Conservation (phyloP, 1,139 yeast species). For the Eremothecium gossypii region DNA sequence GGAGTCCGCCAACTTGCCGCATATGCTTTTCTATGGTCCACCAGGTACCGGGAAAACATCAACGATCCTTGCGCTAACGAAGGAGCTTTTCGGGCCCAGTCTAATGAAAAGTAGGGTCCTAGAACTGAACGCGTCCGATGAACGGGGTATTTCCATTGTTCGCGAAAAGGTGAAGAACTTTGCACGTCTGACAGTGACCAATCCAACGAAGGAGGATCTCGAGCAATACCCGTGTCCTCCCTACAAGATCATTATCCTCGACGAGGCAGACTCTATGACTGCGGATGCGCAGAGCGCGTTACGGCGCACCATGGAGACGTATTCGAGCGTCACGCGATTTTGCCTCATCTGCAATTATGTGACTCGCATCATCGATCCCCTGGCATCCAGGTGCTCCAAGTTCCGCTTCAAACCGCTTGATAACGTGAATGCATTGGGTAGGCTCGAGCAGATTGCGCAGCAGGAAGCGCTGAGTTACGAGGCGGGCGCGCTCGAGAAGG, state of each 20-base stretch:
- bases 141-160: conserved; percentile 88
- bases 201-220: conserved; percentile 59
- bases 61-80: conserved; percentile 80
- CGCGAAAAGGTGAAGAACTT: conserved; percentile 87
- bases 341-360: conserved; percentile 93
- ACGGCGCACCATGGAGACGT: conserved; percentile 93
- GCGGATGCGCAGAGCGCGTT: conserved; percentile 93
- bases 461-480: conserved; percentile 41
- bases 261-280: conserved; percentile 99
- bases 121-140: conserved; percentile 93
- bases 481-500: conserved; percentile 47
- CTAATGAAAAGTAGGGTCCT: conserved; percentile 69
- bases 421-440: conserved; percentile 53
- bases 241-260: conserved; percentile 71
- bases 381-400: conserved; percentile 93
- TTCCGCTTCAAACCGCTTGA: conserved; percentile 81
- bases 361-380: conserved; percentile 90
- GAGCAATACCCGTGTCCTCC: conserved; percentile 89
- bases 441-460: conserved; percentile 51
- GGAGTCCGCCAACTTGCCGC: conserved; percentile 77
- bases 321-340: conserved; percentile 83
- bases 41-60: conserved; percentile 98
- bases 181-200: conserved; percentile 80
- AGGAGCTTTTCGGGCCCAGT: conserved; percentile 68
- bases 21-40: conserved; percentile 93